Evolutionary conservation across 2,329 filamentous ascomycete species (phyloP), one percentile per base, ranked within the genome.

Genomic region (Fusarium sp.): DNA sequence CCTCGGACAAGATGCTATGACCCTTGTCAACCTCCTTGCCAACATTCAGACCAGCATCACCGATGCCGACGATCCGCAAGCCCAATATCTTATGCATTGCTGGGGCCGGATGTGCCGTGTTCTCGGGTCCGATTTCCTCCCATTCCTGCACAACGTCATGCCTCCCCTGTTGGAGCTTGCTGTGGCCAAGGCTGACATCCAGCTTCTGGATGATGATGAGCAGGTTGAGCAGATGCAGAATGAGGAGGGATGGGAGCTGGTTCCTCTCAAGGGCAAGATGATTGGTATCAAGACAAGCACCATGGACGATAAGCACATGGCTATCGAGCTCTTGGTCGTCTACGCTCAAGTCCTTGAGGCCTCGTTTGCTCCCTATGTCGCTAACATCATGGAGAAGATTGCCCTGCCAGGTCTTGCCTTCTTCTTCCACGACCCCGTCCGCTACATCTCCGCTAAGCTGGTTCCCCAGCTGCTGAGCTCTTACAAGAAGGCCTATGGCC

Each of bases 81-180:
- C 95, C 18, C 96, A 97, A 79, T 99, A 99, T 82, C 89, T 99
- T 39, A 94, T 99, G 85, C 97, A 99, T 87, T 99, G 97, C 86
- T 99, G 97, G 97, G 97, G 97, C 62, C 92, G 97, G 58, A 99
- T 99, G 97, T 98, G 96, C 84, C 93, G 97, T 75, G 96, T 99
- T 34, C 89, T 99, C 73, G 95, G 94, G 23, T 86, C 90, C 57
- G 95, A 98, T 78, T 99, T 99, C 83, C 88, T 98, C 14, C 95
- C 95, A 18, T 99, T 97, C 87, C 88, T 99, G 64, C 92, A 93
- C 41, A 95, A 92, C 59, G 97, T 99, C 72, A 98, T 99, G 92
- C 96, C 96, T 8, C 97, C 97, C 23, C 88, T 99, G 66, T 89
- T 98, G 67, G 93, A 97, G 81, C 90, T 98, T 74, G 97, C 96